A percentile compares a stretch with the other conserved stretches of the same genome.
Conservation (phyloP, 2,329 filamentous ascomycete species). For the Epichloe gansuensis region DNA sequence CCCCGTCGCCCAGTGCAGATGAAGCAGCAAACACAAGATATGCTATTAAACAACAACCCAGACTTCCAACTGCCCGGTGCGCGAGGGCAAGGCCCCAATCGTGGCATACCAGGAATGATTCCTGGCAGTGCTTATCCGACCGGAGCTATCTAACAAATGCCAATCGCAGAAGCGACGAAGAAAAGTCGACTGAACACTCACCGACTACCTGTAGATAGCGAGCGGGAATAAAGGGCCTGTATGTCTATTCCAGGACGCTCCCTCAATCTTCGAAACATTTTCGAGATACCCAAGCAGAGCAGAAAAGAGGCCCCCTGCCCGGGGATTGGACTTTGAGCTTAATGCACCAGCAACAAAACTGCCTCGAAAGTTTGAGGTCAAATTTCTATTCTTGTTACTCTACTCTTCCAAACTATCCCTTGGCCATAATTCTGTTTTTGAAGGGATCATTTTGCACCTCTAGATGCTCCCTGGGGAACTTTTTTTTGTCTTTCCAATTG, state of each 20-base stretch:
- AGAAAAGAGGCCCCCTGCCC: neutral
- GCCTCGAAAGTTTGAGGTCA: neutral
- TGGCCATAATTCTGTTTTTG: neutral
- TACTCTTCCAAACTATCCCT: constrained; percentile 1
- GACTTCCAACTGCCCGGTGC: constrained; percentile 63
- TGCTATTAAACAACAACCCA: constrained; percentile 75
- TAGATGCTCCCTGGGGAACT: neutral
- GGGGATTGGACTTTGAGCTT: neutral
- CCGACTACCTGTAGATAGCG: neutral
- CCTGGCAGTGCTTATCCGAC: constrained; percentile 42
- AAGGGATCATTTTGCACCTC: neutral
- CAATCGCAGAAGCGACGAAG: neutral
- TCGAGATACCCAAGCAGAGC: neutral
- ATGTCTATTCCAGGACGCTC: neutral
- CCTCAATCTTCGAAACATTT: neutral
- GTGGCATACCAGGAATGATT: constrained; percentile 32
- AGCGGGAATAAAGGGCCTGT: neutral
- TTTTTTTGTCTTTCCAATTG: neutral
- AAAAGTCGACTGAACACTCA: neutral
- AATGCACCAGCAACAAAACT: neutral
- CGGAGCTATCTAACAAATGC: constrained; percentile 7
- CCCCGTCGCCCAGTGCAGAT: constrained; percentile 36
- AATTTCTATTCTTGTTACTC: neutral
- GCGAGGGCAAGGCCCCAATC: constrained; percentile 16
- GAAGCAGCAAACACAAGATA: constrained; percentile 55